Evolutionary conservation across 768 basidiomycete genomes (phyloP).

Genomic region (Nevesoporus exiguus): DNA sequence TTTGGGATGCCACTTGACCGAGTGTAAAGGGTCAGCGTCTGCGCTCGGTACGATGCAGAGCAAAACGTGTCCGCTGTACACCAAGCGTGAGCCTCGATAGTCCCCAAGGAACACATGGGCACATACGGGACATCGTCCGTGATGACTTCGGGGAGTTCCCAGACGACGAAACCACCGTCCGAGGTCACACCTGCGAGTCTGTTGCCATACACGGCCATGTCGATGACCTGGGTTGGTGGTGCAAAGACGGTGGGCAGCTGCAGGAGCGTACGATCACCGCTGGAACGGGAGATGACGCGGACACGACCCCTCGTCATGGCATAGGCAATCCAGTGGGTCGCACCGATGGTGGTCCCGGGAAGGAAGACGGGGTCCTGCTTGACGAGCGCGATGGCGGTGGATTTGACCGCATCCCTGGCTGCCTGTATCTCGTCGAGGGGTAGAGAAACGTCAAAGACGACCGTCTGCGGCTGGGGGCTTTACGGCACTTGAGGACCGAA

Average conservation of each 20-base stretch:
- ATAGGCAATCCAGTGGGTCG: conserved; percentile 90
- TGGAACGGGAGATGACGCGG: conserved; percentile 83
- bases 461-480: conserved; percentile 63
- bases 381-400: conserved; percentile 87
- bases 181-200: conserved; percentile 82
- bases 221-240: conserved; percentile 60
- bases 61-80: conserved; percentile 57
- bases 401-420: conserved; percentile 71
- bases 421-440: conserved; percentile 73
- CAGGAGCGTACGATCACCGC: conserved; percentile 83
- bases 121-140: conserved; percentile 85
- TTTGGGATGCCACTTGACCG: conserved; percentile 88
- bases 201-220: conserved; percentile 84
- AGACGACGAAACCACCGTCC: conserved; percentile 86
- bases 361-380: conserved; percentile 82
- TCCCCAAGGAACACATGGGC: not conserved
- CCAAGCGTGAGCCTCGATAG: conserved; percentile 5
- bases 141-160: conserved; percentile 81
- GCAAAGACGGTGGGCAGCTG: conserved; percentile 67
- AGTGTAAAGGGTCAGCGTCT: conserved; percentile 60
- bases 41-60: conserved; percentile 65
- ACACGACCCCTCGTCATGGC: conserved; percentile 92
- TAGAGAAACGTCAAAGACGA: conserved; percentile 74
- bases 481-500: not conserved
- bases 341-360: conserved; percentile 84